Base-by-base conservation (phyloP, 1,284 basidiomycete genomes). In the Cutaneotrichosporon cyanovorans region DNA sequence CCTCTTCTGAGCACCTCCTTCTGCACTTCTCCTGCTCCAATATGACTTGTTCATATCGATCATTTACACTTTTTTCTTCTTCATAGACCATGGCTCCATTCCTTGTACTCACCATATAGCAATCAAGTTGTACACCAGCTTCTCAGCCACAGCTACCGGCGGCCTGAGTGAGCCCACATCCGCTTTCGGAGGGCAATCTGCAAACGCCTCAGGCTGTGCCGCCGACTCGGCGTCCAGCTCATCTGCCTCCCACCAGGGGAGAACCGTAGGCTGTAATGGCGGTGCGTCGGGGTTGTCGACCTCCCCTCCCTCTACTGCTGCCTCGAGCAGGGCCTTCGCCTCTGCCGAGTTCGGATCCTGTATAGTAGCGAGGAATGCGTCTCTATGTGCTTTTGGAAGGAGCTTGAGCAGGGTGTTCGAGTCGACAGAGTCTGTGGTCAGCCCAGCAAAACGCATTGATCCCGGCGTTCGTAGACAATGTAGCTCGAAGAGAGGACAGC, bases 351-450 rank as follows among this genome's bases (percentile, higher is more conserved):
- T 61, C 1, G 69, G 68, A 44, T 71, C 52, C 19, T 53, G 48
- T 1, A 73, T 35, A 5, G 64, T 58, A 3, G 56, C 49, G 23
- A 73, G 46, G 48, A 73, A 72, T 0, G 58, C 57, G 25, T 68
- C 62, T 23, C 69, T 58, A 45, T 71, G 68, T 4, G 50, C 34
- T 14, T 54, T 58, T 0, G 70, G 70, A 15, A 72, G 45, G 14
- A 68, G 60, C 30, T 63, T 59, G 47, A 72, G 62, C 0, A 72
- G 56, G 31, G 59, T 53, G 47, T 71, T 69, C n/a, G 64, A 59
- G 36, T 68, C 67, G 43, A 72, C 58, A 5, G 46, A 41, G 35
- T 71, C 70, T 72, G 48, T 6, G 12, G 37, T 57, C 36, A 55
- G 49, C 20, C n/a, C n/a, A n/a, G n/a, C n/a, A n/a, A n/a, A 15